Conservation (phyloP, 768 basidiomycete species). For the Hypholoma sublateritium region DNA sequence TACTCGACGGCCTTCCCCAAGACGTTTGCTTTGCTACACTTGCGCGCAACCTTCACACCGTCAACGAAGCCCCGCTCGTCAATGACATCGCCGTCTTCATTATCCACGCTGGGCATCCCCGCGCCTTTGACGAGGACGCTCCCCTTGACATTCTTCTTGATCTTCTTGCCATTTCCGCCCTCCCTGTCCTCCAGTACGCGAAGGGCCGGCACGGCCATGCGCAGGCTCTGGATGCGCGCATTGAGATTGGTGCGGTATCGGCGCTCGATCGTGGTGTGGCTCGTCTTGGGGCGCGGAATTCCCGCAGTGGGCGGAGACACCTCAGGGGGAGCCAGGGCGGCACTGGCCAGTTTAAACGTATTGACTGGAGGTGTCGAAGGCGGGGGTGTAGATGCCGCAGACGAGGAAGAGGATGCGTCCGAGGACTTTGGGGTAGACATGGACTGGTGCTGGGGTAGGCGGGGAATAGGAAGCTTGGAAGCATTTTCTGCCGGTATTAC, state of each 20-base stretch:
- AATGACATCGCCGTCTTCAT: slow-evolving; percentile 53
- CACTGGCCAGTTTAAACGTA: slow-evolving; percentile 15
- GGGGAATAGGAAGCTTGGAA: slow-evolving; percentile 39
- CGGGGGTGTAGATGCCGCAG: slow-evolving; percentile 44
- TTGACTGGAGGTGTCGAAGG: slow-evolving; percentile 39
- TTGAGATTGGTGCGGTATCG: slow-evolving; percentile 89
- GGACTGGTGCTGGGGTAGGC: slow-evolving; percentile 29
- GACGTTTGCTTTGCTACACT: slow-evolving; percentile 89
- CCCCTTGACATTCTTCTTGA: slow-evolving; percentile 46
- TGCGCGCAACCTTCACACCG: slow-evolving; percentile 89
- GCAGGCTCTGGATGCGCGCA: slow-evolving; percentile 78
- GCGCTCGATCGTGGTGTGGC: slow-evolving; percentile 87
- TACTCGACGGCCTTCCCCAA: slow-evolving; percentile 91
- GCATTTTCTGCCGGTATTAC: slow-evolving; percentile 9
- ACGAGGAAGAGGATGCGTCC: slow-evolving; percentile 35
- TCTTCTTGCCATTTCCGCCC: slow-evolving; percentile 42
- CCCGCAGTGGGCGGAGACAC: slow-evolving; percentile 16
- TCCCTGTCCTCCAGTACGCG: slow-evolving; percentile 71
- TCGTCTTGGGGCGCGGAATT: slow-evolving; percentile 68
- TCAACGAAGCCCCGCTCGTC: slow-evolving; percentile 87
- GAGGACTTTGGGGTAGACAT: slow-evolving; percentile 22
- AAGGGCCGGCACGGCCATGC: slow-evolving; percentile 80
- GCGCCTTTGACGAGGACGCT: slow-evolving; percentile 35
- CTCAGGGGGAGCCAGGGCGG: slow-evolving; percentile 10
- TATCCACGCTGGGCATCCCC: slow-evolving; percentile 27